Conservation (phyloP, 139 green algal species). For the Chlamydomonas sp. region DNA sequence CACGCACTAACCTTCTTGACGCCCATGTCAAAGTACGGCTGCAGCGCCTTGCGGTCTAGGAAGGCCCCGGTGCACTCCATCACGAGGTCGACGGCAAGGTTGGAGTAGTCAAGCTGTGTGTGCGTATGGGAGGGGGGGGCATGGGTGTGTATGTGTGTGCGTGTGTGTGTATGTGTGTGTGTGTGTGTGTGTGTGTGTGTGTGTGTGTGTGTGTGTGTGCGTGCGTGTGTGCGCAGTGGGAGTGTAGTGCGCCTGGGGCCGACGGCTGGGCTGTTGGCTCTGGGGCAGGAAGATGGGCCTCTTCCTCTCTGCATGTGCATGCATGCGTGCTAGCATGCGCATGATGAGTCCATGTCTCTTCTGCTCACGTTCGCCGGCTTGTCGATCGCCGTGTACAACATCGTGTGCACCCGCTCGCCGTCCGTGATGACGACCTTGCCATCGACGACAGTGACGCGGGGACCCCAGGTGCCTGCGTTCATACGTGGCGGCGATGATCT, state of each 20-base stretch:
- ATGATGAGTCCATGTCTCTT: too few relatives aligned
- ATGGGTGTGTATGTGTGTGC: too few relatives aligned
- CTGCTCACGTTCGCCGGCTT: too few relatives aligned
- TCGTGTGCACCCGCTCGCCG: constrained; percentile 19
- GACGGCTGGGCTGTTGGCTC: too few relatives aligned
- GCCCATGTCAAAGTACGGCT: constrained; percentile 61
- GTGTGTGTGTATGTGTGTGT: background rate
- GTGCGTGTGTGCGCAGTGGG: too few relatives aligned
- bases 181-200: constrained; percentile 1
- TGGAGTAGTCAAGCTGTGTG: constrained; percentile 31
- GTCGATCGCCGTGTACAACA: constrained; percentile 39
- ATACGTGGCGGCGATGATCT: too few relatives aligned
- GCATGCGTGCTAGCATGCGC: too few relatives aligned
- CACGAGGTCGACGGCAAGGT: constrained; percentile 40
- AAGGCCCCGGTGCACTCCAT: constrained; percentile 66
- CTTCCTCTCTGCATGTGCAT: too few relatives aligned
- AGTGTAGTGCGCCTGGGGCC: too few relatives aligned
- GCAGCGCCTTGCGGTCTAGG: constrained; percentile 43
- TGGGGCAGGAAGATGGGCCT: too few relatives aligned
- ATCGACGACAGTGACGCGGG: constrained; percentile 38
- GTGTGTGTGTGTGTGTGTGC: too few relatives aligned
- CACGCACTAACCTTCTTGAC: constrained; percentile 53
- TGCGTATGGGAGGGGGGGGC: too few relatives aligned
- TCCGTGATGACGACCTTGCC: constrained; percentile 43
- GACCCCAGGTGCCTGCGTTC: constrained; percentile 47